These are phyloP conservation scores for Alternaria brassicae DNA, from an alignment of 2,329 filamentous ascomycete genomes.

Conservation along the genomic window DNA sequence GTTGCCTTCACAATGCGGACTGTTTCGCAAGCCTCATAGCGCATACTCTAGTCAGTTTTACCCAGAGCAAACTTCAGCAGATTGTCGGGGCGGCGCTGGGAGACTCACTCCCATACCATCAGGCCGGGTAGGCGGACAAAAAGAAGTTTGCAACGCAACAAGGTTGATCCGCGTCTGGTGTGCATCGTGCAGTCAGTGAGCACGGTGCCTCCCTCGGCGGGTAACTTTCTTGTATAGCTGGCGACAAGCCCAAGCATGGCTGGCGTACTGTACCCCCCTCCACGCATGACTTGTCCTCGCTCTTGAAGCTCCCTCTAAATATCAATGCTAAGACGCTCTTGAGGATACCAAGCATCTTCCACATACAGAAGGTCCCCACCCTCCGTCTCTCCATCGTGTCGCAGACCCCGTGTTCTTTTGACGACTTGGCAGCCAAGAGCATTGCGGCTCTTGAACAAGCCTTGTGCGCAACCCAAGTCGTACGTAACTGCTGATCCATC, in stretches of 20 bases:
- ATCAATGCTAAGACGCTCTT: background rate
- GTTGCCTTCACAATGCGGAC: background rate
- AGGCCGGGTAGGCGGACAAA: background rate
- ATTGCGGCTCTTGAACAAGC: slow-evolving; percentile 33
- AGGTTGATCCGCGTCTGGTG: background rate
- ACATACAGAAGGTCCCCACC: background rate
- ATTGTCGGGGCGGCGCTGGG: background rate
- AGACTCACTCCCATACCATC: background rate
- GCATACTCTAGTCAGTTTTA: background rate
- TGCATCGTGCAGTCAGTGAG: slow-evolving; percentile 1
- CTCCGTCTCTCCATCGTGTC: slow-evolving; percentile 1
- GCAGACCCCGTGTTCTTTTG: slow-evolving; percentile 23
- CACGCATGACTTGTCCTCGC: background rate
- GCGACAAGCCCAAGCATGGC: background rate
- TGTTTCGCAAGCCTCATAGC: background rate
- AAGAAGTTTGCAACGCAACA: background rate
- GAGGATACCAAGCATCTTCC: background rate
- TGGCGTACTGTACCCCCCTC: background rate
- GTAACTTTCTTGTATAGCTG: slow-evolving; percentile 13
- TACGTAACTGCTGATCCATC: slow-evolving; percentile 32
- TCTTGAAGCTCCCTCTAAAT: background rate
- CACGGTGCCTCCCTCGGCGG: slow-evolving; percentile 12
- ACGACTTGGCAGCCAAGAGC: slow-evolving; percentile 39
- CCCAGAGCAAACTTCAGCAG: background rate
- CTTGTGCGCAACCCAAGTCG: slow-evolving; percentile 33